Percentiles rank a stretch among this genome's conserved stretches.
These are phyloP conservation scores for Candida ovalis DNA, from an alignment of 805 yeast genomes.

Conservation along the genomic window DNA sequence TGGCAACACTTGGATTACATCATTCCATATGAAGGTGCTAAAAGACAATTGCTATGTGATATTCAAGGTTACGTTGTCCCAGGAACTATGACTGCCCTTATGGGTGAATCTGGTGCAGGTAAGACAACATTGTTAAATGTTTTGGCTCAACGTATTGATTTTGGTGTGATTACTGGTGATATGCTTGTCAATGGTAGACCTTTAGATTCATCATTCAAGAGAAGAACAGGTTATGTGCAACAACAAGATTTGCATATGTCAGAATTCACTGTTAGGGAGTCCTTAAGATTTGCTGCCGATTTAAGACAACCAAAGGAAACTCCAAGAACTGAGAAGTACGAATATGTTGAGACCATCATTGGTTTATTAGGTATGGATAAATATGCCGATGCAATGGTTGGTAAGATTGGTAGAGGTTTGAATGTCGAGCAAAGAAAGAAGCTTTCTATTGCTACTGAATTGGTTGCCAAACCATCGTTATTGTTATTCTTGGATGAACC, in stretches of 20 bases:
- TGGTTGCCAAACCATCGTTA: conserved; percentile 51
- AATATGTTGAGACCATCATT: conserved; percentile 41
- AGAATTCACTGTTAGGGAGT: conserved; percentile 50
- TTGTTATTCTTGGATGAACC: conserved; percentile 56
- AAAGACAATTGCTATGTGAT: conserved; percentile 39
- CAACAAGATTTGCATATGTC: conserved; percentile 52
- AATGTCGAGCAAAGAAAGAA: conserved; percentile 53
- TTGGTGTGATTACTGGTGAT: conserved; percentile 54
- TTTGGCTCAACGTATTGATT: conserved; percentile 47
- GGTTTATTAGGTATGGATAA: conserved; percentile 37
- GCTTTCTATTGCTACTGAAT: conserved; percentile 51
- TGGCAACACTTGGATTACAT: conserved; percentile 62
- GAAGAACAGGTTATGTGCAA: conserved; percentile 53
- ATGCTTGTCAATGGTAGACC: conserved; percentile 52
- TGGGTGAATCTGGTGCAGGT: conserved; percentile 66
- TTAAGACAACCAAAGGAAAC: conserved; percentile 41
- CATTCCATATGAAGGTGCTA: conserved; percentile 44
- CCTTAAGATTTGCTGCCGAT: conserved; percentile 45
- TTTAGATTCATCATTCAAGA: conserved; percentile 46
- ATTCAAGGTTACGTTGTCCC: conserved; percentile 45
- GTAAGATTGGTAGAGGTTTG: conserved; percentile 43
- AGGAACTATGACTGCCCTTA: conserved; percentile 53
- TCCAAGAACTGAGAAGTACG: conserved; percentile 37
- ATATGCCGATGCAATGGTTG: conserved; percentile 50
- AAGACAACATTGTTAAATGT: conserved; percentile 53